Base-by-base conservation (phyloP, 1,284 basidiomycete genomes). In the Rhizoctonia solani region DNA sequence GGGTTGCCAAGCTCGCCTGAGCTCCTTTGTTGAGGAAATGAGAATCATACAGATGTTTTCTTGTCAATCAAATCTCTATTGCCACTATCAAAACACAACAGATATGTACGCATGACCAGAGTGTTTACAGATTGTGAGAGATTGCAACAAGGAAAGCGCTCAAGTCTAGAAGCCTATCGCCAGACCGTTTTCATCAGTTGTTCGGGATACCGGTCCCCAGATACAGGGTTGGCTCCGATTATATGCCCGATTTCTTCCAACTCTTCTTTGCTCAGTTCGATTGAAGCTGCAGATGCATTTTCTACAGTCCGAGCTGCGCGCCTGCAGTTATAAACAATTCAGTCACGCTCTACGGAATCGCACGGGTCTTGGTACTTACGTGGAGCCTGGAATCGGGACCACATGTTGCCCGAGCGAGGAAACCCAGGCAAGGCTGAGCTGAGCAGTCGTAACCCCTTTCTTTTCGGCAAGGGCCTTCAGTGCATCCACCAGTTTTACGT, bases 401-500 rank as follows among this genome's bases (percentile, higher is more conserved):
- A 83, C 77, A 55, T 82, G 81, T 21, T 75, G 74, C 16, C 80
- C 82, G 50, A 81, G 78, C 1, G 78, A 74, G 27, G 77, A 73
- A 8, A 88, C 79, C 85, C 86, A 90, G 0, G 87, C 86, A 39
- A 90, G 78, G 39, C 81, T 79, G 13, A 90, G 77, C 74, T 89
- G 87, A 0, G 83, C 81, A 0, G 83, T 75, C 0, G 83, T 83
- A 29, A 84, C 73, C 0, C 78, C 79, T 74, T 83, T 85, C 73
- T 78, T 79, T 50, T 75, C 73, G 0, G 85, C 84, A 34, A 87
- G 76, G 13, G 73, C 16, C 23, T 25, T 39, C 30, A 79, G 69
- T 32, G 73, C 73, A n/a, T 85, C 79, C 1, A 86, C 84, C 14
- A 89, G 76, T 39, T 79, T 76, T 66, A 85, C 73, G 75, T 89